Base-by-base conservation (phyloP, 2,329 filamentous ascomycete species). In the Dryadomyces quercivorus region DNA sequence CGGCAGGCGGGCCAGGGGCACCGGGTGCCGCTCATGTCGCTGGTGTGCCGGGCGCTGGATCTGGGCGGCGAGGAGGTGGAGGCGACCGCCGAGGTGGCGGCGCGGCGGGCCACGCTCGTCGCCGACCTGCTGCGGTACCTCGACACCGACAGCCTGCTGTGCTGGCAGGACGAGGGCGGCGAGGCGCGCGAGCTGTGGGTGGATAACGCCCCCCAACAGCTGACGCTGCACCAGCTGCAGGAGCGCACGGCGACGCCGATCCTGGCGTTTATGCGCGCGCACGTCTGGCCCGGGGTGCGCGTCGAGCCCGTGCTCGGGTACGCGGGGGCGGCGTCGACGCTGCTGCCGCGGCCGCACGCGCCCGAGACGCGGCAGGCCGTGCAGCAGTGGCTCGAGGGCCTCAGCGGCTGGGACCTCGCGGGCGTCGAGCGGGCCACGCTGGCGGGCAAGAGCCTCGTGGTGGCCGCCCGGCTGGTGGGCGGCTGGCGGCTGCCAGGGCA, bases 131-230 rank as follows among this genome's bases (percentile, higher is more conserved):
- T 97, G 76, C 80, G 86, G 49, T 97, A 97, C 68, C 78, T 98
- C 26, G 84, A 90, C 62, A 97, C 93, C 1, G 93, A 98, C 70
- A 91, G 88, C 0, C 72, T 97, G 40, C 80, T 98, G 1, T 97
- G 92, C 77, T 95, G 90, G 88, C 89, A 77, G 22, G 75, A 80
- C 44, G 73, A 74, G 2, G 72, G 76, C 1, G 70, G 74, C 40
- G 70, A 81, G 44, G 67, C 72, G 34, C 47, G 20, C 21, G 18
- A 38, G 51, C 15, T 31, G n/a, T 22, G 18, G 18, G 45, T 38
- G 15, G 22, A 22, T 47, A 16, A 10, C 8, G 20, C 36, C 36
- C 51, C 63, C 66, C 31, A 42, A 26, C 43, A 38, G 52, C 1
- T 55, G 9, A 81, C 77, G 8, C 75, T 98, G 52, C 77, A 89